Base-by-base conservation (phyloP, 352 stramenopile genomes). In the Phytophthora capsici region DNA sequence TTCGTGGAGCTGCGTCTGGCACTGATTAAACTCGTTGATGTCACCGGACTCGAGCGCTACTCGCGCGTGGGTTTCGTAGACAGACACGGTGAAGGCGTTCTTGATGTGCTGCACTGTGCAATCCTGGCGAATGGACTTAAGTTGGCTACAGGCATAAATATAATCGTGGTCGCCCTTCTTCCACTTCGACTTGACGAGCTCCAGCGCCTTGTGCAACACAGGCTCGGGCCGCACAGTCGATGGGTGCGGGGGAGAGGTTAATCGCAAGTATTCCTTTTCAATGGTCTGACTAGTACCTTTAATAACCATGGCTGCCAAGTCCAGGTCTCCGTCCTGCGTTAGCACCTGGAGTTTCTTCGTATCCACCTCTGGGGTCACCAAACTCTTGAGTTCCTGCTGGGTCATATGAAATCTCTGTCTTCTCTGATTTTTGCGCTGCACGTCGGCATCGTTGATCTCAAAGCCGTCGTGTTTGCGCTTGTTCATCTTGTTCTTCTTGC, bases 81-180 rank as follows among this genome's bases (percentile, higher is more conserved):
- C 97, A 30, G 93, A 67, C 38, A 99, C 95, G 2, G 97, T 98
- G 81, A 99, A 99, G 12, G 73, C 79, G 76, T 98, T 98, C 75
- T 98, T 96, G 60, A 99, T 98, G 63, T 94, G 89, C 71, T 98
- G 94, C 25, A 99, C 96, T 14, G 95, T 99, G 64, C 98, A 97
- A 82, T 99, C 98, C 77, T 99, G 98, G 19, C 98, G 93, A 63
- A 99, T 98, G 23, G 97, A 98, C 77, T 99, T 99, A 47, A 99
- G 91, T 71, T 99, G 97, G 56, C 95, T 98, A 88, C 97, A 99
- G 65, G 97, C 85, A 86, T 97, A 97, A 59, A 96, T 75, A 87
- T 98, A 98, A 84, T 98, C 91, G 60, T 83, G 89, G 41, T 88
- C 76, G 64, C 77, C 75, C 51, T 86, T 62, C 60, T 94, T 91